phyloP scores from a whole-genome alignment of 1,284 basidiomycete genomes.

The Coniferiporia weirii region DNA sequence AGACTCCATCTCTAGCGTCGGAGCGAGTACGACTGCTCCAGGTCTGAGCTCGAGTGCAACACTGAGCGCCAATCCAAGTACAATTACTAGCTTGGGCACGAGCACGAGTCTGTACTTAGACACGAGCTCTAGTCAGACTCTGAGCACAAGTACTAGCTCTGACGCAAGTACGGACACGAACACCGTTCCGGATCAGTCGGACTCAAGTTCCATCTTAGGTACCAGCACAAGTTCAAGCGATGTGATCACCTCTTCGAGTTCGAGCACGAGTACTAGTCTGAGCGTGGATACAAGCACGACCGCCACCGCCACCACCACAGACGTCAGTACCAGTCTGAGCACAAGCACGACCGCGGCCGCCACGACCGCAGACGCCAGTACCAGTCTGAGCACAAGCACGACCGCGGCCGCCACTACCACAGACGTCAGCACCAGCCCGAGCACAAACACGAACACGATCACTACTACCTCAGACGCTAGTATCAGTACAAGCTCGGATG shows the following conservation, averaged over 20 bases:
- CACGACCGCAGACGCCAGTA: not conserved
- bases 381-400: not conserved
- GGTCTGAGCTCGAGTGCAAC: too few species aligned
- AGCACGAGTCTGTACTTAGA: not conserved
- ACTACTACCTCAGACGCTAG: not conserved
- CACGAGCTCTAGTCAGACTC: too few species aligned
- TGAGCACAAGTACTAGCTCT: too few species aligned
- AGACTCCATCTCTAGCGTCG: too few species aligned
- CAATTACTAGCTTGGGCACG: not conserved
- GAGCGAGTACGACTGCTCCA: too few species aligned
- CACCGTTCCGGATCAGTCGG: not conserved
- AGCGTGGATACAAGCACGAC: not conserved
- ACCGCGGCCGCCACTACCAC: not conserved
- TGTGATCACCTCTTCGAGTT: not conserved
- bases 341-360: not conserved
- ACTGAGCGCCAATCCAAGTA: too few species aligned
- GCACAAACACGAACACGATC: not conserved
- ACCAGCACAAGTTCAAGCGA: not conserved
- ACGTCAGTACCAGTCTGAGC: not conserved
- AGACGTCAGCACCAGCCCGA: not conserved
- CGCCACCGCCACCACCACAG: not conserved
- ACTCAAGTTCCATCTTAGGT: not conserved
- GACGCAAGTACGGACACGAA: too few species aligned
- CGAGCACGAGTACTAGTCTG: not conserved
- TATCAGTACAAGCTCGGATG: too few species aligned